phyloP scores from a whole-genome alignment of 306 rosid species.

The Gynostemma pentaphyllum region DNA sequence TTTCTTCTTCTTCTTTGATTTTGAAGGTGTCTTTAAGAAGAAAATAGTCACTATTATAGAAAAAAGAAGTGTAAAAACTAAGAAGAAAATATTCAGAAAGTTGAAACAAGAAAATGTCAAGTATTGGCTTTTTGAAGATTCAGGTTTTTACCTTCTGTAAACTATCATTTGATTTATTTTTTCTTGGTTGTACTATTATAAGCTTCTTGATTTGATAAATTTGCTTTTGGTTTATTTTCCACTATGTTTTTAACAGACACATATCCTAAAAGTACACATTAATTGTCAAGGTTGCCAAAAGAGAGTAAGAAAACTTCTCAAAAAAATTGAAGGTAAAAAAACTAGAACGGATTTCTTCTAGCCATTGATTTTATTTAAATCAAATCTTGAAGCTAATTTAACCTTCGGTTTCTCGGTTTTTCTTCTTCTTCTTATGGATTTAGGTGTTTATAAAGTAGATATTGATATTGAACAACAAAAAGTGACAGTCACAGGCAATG shows the following conservation, averaged over 20 bases:
- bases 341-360: not conserved
- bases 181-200: not conserved
- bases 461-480: constrained; percentile 32
- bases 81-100: too few species aligned
- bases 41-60: too few species aligned
- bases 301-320: constrained; percentile 34
- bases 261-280: constrained; percentile 41
- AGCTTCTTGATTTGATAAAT: not conserved
- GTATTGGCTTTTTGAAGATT: not conserved
- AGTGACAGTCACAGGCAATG: constrained; percentile 31
- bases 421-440: constrained; percentile 1
- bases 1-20: not conserved
- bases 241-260: constrained; percentile 18
- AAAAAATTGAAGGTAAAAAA: constrained; percentile 40
- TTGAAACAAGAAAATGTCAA: not conserved
- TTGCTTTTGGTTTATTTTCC: not conserved
- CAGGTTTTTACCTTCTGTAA: not conserved
- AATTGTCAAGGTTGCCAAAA: constrained; percentile 46
- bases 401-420: too few species aligned
- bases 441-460: constrained; percentile 38
- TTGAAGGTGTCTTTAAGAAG: too few species aligned
- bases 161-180: not conserved
- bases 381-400: not conserved
- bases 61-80: too few species aligned
- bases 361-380: not conserved